These are phyloP conservation scores for Daldinia eschscholtzii DNA, from an alignment of 2,329 filamentous ascomycete species.

Conservation along the genomic window DNA sequence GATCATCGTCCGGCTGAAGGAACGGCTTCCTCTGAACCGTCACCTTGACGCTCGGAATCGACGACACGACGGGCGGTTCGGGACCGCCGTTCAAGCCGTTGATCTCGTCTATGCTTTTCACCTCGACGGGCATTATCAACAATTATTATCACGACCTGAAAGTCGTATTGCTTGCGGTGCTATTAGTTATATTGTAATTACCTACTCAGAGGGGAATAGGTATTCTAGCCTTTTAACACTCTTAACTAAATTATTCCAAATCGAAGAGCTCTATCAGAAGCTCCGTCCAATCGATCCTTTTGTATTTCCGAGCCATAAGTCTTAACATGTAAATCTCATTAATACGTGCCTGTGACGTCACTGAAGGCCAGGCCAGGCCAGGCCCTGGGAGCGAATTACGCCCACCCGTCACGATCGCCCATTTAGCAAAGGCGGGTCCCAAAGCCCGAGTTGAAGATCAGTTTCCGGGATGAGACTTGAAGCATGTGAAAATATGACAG, in stretches of 20 bases:
- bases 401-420: conserved; percentile 6
- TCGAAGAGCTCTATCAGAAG: neutral
- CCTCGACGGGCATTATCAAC: conserved; percentile 21
- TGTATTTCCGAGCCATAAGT: conserved; percentile 14
- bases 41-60: conserved; percentile 44
- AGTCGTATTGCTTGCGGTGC: neutral
- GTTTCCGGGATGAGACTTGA: neutral
- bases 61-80: conserved; percentile 33
- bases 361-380: neutral
- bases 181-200: neutral
- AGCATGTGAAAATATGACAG: conserved; percentile 17
- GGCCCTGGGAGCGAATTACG: neutral
- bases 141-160: conserved; percentile 3
- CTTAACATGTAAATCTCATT: neutral
- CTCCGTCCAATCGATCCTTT: conserved; percentile 18
- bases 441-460: neutral
- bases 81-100: conserved; percentile 16
- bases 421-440: neutral
- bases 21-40: conserved; percentile 51
- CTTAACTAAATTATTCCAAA: neutral
- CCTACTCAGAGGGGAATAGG: neutral
- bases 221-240: neutral
- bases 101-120: conserved; percentile 16
- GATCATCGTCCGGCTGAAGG: conserved; percentile 48
- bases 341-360: conserved; percentile 6